Conservation (phyloP, 83 land plant genomes). For the Picea mariana region DNA sequence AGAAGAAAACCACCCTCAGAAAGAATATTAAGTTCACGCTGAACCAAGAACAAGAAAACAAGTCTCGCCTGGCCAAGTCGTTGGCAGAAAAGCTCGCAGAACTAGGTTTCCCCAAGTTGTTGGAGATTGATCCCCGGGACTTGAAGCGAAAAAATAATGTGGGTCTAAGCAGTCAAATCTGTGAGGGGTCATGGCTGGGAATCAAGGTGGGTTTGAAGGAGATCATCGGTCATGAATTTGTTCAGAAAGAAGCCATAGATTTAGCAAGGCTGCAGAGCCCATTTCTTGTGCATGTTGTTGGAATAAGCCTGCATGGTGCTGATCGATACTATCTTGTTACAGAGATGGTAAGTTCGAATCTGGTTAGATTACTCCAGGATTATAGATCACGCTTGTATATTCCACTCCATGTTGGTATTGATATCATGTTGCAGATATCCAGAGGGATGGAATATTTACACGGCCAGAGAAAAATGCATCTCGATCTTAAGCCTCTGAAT, state of each 20-base stretch:
- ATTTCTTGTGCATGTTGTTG: slow-evolving; percentile 46
- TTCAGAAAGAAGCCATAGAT: slow-evolving; percentile 32
- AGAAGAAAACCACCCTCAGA: slow-evolving; percentile 18
- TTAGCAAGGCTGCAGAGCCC: slow-evolving; percentile 50
- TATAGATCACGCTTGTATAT: slow-evolving; percentile 46
- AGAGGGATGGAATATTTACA: slow-evolving; percentile 85
- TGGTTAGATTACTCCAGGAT: slow-evolving; percentile 43
- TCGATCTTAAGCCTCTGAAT: slow-evolving; percentile 51
- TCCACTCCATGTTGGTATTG: slow-evolving; percentile 51
- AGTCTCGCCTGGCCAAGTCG: slow-evolving; percentile 8
- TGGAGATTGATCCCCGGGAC: slow-evolving; percentile 10
- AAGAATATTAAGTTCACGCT: slow-evolving; percentile 11
- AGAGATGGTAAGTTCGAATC: slow-evolving; percentile 57
- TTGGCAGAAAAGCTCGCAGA: slow-evolving; percentile 7
- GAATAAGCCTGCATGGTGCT: slow-evolving; percentile 43
- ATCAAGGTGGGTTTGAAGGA: slow-evolving; percentile 57
- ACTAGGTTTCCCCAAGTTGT: slow-evolving; percentile 6
- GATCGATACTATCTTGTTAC: slow-evolving; percentile 45
- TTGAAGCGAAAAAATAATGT: slow-evolving; percentile 6
- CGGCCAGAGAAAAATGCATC: slow-evolving; percentile 55
- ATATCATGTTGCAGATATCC: slow-evolving; percentile 75
- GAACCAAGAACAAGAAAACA: slow-evolving; percentile 19
- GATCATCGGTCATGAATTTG: slow-evolving; percentile 37
- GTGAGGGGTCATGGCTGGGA: slow-evolving; percentile 44
- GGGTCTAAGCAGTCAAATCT: slow-evolving; percentile 16